Base-by-base conservation (phyloP, 257 asterid species). In the Gentiana macrophylla region DNA sequence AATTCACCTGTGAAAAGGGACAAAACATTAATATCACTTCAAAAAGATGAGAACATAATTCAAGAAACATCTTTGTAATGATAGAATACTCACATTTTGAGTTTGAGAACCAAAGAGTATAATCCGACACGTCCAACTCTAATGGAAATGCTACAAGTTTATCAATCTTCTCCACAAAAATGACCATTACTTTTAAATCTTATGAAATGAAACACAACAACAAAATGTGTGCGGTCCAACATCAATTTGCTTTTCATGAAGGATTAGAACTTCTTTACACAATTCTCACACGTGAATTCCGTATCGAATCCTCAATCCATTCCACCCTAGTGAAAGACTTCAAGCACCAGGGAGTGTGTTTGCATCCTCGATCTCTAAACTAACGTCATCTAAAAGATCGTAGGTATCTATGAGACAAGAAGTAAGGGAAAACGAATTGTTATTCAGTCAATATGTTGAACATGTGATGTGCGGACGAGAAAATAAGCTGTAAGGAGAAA, bases 321-420 rank as follows among this genome's bases (percentile, higher is more conserved):
- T 91, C 98, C 70, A 87, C 81, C 73, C 79, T 84, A 13, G 98
- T 91, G 76, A 91, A 91, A n/a, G 95, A 91, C 55, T 84, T 76
- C 53, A 87, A 73, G 96, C 94, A 53, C 74, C 60, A 58, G 62
- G 46, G 32, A 91, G 82, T 60, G 67, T 48, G 43, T 73, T 77
- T 3, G 74, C 93, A 62, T 87, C 82, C 62, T 74, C 94, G 57
- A 91, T 84, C 86, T 87, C 98, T 83, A 91, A 72, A 76, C 96
- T 87, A 63, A 84, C 72, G 76, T 91, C 94, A 59, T 84, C 72
- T 49, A 80, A 71, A 35, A 92, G 83, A 73, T 91, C 98, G 36
- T 78, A 84, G n/a, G 96, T 81, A 67, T 84, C 83, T 24, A 24
- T 24, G 24, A 24, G 24, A 24, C 24, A 24, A 24, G 24, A 24